Conservation (phyloP, 208 protist genomes). For the Crithidia fasciculata region DNA sequence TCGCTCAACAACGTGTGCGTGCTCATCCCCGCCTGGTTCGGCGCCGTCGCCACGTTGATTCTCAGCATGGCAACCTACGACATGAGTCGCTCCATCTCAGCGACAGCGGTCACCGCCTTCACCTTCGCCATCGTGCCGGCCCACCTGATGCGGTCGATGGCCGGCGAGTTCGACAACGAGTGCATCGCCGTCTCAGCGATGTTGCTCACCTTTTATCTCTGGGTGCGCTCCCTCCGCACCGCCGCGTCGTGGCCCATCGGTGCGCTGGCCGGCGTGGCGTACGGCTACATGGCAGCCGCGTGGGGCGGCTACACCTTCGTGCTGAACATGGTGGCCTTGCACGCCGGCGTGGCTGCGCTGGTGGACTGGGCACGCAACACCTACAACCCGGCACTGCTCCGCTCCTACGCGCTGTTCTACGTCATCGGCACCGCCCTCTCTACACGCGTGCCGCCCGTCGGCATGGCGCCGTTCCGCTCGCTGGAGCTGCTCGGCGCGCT, state of each 20-base stretch:
- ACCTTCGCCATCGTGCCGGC: slow-evolving; percentile 60
- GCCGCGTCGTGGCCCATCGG: slow-evolving; percentile 55
- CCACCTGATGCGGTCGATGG: slow-evolving; percentile 98
- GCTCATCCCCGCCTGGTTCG: slow-evolving; percentile 94
- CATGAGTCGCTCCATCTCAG: slow-evolving; percentile 68
- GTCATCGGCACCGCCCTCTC: slow-evolving; percentile 94
- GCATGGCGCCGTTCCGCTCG: slow-evolving; percentile 93
- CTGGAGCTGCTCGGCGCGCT: slow-evolving; percentile 95
- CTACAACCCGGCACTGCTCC: slow-evolving; percentile 90
- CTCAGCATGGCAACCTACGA: slow-evolving; percentile 87
- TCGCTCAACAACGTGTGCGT: slow-evolving; percentile 97
- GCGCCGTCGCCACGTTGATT: slow-evolving; percentile 90
- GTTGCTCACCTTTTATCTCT: slow-evolving; percentile 95
- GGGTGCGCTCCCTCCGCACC: slow-evolving; percentile 71
- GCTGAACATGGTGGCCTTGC: slow-evolving; percentile 97
- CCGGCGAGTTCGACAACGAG: slow-evolving; percentile 99
- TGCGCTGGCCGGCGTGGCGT: slow-evolving; percentile 64
- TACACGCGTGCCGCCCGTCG: slow-evolving; percentile 95
- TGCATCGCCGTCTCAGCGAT: slow-evolving; percentile 97
- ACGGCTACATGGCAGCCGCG: slow-evolving; percentile 92
- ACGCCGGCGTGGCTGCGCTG: slow-evolving; percentile 91
- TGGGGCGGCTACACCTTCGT: slow-evolving; percentile 99
- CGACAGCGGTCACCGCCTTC: slow-evolving; percentile 86
- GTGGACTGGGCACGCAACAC: slow-evolving; percentile 66
- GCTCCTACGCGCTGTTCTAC: slow-evolving; percentile 96